Base-by-base conservation (phyloP, 2,329 filamentous ascomycete genomes). In the Pleoardoris graminearum region DNA sequence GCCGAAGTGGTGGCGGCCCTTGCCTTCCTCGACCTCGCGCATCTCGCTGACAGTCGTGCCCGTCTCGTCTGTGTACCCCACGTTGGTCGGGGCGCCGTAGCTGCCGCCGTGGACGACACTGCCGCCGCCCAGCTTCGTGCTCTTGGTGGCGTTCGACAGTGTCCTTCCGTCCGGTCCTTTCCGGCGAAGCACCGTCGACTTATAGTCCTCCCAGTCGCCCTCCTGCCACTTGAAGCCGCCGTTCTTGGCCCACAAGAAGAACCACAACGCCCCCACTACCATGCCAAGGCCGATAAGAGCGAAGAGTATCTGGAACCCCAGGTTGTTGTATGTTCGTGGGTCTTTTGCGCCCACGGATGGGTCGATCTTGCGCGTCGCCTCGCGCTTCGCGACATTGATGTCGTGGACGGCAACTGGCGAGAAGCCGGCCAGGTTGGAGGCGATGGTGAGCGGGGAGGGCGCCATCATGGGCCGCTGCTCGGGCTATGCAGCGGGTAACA, bases 181-280 rank as follows among this genome's bases (percentile, higher is more conserved):
- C 48, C 92, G 88, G 36, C 94, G 84, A 39, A 99, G 76, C 1
- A 99, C 94, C 0, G 93, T 97, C 1, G 89, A 88, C 73, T 97
- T 97, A 84, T 99, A 99, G 68, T 99, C 94, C 5, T 97, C 93
- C 93, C 94, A 99, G 75, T 99, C 94, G 58, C 95, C 47, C 79
- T 83, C 82, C 80, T 83, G 82, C 81, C 91, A 97, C 58, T 89
- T 79, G 78, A 97, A 97, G 12, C 94, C 94, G 56, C 94, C 94
- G 65, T 97, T 96, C 76, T 89, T 93, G 51, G 93, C 93, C 89
- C 90, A 95, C 63, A 75, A 96, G 82, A 99, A 97, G 82, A 99
- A 97, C 92, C 94, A 99, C 68, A 97, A 91, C 21, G 82, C 84
- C 0, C 80, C 83, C 3, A 89, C 53, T 21, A 94, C 88, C 69